These are phyloP conservation scores for Pichia sp. DNA, from an alignment of 1,139 yeast species.

Conservation along the genomic window DNA sequence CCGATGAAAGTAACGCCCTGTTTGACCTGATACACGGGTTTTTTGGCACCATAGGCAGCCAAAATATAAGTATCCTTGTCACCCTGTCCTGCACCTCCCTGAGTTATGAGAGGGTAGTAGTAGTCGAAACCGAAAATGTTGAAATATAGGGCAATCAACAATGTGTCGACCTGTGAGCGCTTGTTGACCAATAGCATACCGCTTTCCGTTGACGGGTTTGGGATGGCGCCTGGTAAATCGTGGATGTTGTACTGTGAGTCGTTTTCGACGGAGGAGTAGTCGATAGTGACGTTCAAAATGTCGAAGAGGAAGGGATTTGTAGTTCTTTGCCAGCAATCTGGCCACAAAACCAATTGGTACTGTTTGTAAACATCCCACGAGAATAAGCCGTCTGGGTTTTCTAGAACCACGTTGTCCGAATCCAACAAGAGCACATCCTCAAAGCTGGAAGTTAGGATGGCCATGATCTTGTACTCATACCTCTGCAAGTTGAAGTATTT, in stretches of 20 bases:
- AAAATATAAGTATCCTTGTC: slow-evolving; percentile 67
- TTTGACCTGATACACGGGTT: slow-evolving; percentile 51
- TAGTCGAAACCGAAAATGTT: slow-evolving; percentile 56
- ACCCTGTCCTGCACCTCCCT: slow-evolving; percentile 70
- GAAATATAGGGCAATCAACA: slow-evolving; percentile 52
- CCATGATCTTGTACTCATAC: slow-evolving; percentile 60
- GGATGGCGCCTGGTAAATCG: slow-evolving; percentile 53
- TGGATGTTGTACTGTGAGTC: slow-evolving; percentile 41
- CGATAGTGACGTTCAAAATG: slow-evolving; percentile 44
- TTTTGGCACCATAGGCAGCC: slow-evolving; percentile 50
- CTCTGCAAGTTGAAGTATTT: slow-evolving; percentile 43
- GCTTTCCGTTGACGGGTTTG: slow-evolving; percentile 61
- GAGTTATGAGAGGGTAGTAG: slow-evolving; percentile 59
- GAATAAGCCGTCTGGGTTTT: slow-evolving; percentile 50
- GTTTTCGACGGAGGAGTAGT: slow-evolving; percentile 24
- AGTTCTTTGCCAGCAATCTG: slow-evolving; percentile 66
- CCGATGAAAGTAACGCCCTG: slow-evolving; percentile 49
- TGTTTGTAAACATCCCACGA: slow-evolving; percentile 33
- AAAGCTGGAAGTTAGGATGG: slow-evolving; percentile 54
- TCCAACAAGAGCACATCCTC: slow-evolving; percentile 59
- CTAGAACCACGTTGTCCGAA: slow-evolving; percentile 62
- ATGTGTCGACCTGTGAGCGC: slow-evolving; percentile 45
- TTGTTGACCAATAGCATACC: slow-evolving; percentile 60
- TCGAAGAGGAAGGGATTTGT: slow-evolving; percentile 58
- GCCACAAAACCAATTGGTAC: slow-evolving; percentile 53